These are phyloP conservation scores for Ganoderma boninense DNA, from an alignment of 1,284 basidiomycete genomes.

Conservation along the genomic window DNA sequence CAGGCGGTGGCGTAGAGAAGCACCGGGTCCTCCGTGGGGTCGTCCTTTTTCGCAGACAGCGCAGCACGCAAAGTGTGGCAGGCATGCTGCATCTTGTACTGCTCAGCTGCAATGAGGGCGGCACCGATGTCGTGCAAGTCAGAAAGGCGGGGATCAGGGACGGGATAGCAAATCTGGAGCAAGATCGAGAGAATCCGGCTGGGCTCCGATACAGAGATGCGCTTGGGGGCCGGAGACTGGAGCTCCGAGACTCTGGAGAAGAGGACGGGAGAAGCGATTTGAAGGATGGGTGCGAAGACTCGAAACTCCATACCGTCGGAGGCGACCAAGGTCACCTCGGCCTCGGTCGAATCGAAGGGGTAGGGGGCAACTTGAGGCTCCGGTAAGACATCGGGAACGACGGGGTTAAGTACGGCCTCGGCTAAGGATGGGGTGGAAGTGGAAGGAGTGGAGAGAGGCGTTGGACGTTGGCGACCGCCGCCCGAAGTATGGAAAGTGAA, in stretches of 20 bases:
- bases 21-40: conserved; percentile 8
- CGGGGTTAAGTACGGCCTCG: background rate
- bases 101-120: conserved; percentile 42
- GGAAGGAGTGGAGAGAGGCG: background rate
- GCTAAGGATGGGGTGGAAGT: conserved; percentile 3
- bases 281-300: conserved; percentile 28
- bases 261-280: conserved; percentile 30
- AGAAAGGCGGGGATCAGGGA: conserved; percentile 19
- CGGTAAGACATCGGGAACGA: background rate
- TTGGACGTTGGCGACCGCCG: conserved; percentile 1
- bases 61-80: conserved; percentile 10
- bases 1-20: conserved; percentile 21
- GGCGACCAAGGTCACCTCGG: conserved; percentile 42
- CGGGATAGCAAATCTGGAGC: conserved; percentile 36
- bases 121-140: conserved; percentile 34
- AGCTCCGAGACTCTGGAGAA: conserved; percentile 5
- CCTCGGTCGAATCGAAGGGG: conserved; percentile 18
- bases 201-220: conserved; percentile 24
- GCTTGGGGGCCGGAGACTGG: background rate
- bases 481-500: conserved; percentile 16
- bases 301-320: conserved; percentile 32
- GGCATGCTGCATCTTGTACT: conserved; percentile 46
- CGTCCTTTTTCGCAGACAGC: background rate
- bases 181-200: conserved; percentile 30
- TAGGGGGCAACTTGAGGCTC: conserved; percentile 10